These are phyloP conservation scores for Limnanthes douglasii DNA, from an alignment of 345 rosid genomes.

Conservation along the genomic window DNA sequence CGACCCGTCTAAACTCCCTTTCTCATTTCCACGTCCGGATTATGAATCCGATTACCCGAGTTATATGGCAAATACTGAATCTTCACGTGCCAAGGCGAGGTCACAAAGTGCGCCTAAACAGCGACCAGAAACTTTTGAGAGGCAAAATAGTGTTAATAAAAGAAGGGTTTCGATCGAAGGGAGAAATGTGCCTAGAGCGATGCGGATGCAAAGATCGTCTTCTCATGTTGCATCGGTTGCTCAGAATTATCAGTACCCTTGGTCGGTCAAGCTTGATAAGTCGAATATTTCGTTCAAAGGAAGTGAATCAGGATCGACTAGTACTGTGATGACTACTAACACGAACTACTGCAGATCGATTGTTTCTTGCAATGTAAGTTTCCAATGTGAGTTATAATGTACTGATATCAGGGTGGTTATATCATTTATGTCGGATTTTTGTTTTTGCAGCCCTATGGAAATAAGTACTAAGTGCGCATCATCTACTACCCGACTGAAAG, in stretches of 20 bases:
- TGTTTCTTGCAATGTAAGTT: constrained; percentile 28
- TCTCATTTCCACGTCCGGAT: constrained; percentile 18
- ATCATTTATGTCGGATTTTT: constrained; percentile 4
- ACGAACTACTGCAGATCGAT: constrained; percentile 52
- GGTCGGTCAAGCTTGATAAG: constrained; percentile 73
- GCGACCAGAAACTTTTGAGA: constrained; percentile 59
- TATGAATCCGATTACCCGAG: constrained; percentile 45
- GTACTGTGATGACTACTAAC: constrained; percentile 64
- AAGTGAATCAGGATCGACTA: constrained; percentile 79
- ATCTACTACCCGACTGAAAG: too few species aligned
- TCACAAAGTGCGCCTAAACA: constrained; percentile 79
- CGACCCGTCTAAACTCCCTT: constrained; percentile 32
- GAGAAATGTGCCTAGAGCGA: constrained; percentile 34
- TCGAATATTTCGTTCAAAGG: constrained; percentile 57
- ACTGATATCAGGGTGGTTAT: background rate
- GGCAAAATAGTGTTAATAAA: constrained; percentile 44
- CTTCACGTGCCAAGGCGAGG: constrained; percentile 61
- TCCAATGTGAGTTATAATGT: background rate
- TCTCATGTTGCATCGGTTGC: constrained; percentile 50
- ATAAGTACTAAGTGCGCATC: constrained; percentile 11
- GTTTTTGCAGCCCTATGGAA: constrained; percentile 15
- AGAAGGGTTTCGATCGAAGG: constrained; percentile 62
- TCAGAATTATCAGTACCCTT: constrained; percentile 46
- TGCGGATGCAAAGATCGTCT: constrained; percentile 85
- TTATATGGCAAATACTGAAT: constrained; percentile 83